Evolutionary conservation across 768 basidiomycete genomes (phyloP), one percentile per base, ranked within the genome.

Genomic region (Amylocystis lapponica): DNA sequence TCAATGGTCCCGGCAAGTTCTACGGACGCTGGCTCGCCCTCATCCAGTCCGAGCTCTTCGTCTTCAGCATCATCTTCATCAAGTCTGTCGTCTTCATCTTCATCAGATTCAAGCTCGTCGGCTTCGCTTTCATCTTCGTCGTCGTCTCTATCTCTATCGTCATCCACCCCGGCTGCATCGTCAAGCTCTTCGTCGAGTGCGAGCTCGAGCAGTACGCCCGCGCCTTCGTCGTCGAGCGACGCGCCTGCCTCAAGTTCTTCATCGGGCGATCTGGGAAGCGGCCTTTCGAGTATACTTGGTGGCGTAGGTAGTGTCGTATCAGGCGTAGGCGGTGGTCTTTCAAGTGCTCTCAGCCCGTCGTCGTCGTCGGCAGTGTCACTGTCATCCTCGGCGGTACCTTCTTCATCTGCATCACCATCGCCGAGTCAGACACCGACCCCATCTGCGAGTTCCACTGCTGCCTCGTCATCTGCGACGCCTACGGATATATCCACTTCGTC

Each of bases 401-500:
- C 30, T n/a, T n/a, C 16, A 11, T n/a, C 4, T 4, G 10, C 22
- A 16, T 29, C 16, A 12, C 8, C 10, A 16, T 4, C 26, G 26
- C 6, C 29, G n/a, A n/a, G n/a, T n/a, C n/a, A n/a, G n/a, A n/a
- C n/a, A n/a, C n/a, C n/a, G n/a, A n/a, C n/a, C n/a, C n/a, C n/a
- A n/a, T n/a, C n/a, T 16, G 21, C 32, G 21, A 34, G 29, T 30
- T 33, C 32, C 32, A 12, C 32, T 26, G 33, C 30, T 23, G 41
- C 30, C 16, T 30, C 29, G 29, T 30, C 29, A n/a, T 30, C 29
- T 30, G 14, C 26, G 19, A n/a, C 30, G n/a, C 19, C 19, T 27
- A 10, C 27, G 27, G 33, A 40, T 38, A 40, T 46, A 33, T 39
- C 35, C 44, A 45, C 32, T n/a, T 39, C n/a, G 29, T 25, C 25